Evolutionary conservation across 116 monocot genomes (phyloP).

Genomic region (Trichopus zeylanicus): DNA sequence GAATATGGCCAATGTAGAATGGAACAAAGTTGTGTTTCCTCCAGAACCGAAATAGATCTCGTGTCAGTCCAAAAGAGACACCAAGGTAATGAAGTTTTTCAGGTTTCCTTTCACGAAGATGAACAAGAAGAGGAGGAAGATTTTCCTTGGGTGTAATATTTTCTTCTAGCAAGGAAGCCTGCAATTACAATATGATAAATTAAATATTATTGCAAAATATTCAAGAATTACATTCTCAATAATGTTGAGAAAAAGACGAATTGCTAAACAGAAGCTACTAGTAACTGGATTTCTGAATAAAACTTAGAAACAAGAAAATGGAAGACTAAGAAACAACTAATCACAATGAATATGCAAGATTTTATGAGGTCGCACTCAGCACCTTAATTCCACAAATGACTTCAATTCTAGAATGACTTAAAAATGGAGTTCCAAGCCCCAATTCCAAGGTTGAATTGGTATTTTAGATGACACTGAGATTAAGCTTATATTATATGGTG

Average conservation of each 20-base stretch:
- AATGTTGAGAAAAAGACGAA: too few species aligned
- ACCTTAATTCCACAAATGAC: background rate
- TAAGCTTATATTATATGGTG: background rate
- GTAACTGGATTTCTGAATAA: background rate
- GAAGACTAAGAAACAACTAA: background rate
- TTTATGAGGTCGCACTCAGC: background rate
- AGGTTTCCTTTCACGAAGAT: conserved; percentile 71
- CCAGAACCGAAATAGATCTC: conserved; percentile 85
- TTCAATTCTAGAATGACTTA: background rate
- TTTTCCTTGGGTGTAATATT: conserved; percentile 70
- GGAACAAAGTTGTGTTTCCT: conserved; percentile 72
- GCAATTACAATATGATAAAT: conserved; percentile 20
- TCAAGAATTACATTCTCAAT: too few species aligned
- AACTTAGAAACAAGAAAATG: background rate
- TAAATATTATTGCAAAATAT: too few species aligned
- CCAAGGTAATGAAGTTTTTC: conserved; percentile 88
- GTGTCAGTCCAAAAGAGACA: conserved; percentile 91
- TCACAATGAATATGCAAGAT: background rate
- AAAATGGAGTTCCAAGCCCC: background rate
- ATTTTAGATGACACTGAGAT: background rate
- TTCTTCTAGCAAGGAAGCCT: conserved; percentile 88
- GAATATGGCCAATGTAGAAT: conserved; percentile 87
- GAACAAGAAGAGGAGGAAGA: conserved; percentile 91
- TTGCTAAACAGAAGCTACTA: background rate
- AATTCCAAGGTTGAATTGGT: background rate